Evolutionary conservation across 2,329 filamentous ascomycete species (phyloP).

Genomic region (Diaporthe amygdali): DNA sequence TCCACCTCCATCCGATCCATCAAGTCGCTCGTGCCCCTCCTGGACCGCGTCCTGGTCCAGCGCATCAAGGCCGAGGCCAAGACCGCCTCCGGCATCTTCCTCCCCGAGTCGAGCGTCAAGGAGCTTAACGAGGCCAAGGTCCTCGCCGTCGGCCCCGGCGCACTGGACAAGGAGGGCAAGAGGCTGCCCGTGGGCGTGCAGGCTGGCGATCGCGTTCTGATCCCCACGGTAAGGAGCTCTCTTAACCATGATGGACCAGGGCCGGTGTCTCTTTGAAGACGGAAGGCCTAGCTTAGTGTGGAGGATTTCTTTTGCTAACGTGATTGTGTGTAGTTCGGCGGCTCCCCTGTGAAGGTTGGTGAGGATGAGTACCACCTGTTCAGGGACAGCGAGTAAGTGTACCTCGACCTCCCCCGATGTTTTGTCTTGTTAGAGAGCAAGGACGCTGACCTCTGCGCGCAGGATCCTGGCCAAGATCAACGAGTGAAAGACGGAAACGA

Average conservation of each 20-base stretch:
- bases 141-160: slow-evolving; percentile 90
- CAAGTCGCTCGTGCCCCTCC: slow-evolving; percentile 90
- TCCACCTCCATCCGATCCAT: slow-evolving; percentile 87
- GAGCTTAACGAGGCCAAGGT: slow-evolving; percentile 98
- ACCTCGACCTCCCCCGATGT: not conserved
- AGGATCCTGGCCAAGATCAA: slow-evolving; percentile 99
- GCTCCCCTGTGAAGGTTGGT: slow-evolving; percentile 94
- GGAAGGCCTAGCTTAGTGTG: slow-evolving; percentile 20
- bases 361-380: slow-evolving; percentile 97
- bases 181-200: slow-evolving; percentile 82
- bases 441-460: slow-evolving; percentile 28
- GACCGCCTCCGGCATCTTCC: slow-evolving; percentile 96
- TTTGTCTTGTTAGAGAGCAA: not conserved
- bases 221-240: slow-evolving; percentile 76
- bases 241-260: not conserved
- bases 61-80: slow-evolving; percentile 96
- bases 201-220: slow-evolving; percentile 90
- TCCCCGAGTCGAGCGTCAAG: slow-evolving; percentile 95
- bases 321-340: slow-evolving; percentile 72
- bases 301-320: slow-evolving; percentile 30
- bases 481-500: slow-evolving; percentile 67
- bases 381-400: slow-evolving; percentile 94
- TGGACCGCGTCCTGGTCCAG: slow-evolving; percentile 97
- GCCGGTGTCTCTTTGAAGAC: not conserved
- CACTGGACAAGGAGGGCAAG: slow-evolving; percentile 86